These are phyloP conservation scores for Kazachstania bromeliacearum DNA, from an alignment of 805 yeast genomes.

Conservation along the genomic window DNA sequence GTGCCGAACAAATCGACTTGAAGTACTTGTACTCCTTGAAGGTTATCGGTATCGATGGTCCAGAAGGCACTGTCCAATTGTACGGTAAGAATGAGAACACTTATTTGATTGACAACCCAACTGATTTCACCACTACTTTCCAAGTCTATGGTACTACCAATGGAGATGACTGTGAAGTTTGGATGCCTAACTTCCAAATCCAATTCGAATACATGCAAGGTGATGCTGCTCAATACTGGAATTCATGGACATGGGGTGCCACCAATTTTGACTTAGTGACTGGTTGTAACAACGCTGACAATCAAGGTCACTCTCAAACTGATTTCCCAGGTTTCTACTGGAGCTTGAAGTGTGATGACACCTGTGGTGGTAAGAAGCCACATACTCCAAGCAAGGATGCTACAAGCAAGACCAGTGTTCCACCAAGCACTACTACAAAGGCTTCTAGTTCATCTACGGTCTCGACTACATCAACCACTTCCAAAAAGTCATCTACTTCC, in stretches of 20 bases:
- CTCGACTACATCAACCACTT: too few relatives aligned
- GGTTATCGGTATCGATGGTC: constrained; percentile 11
- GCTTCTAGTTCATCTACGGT: neutral
- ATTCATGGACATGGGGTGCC: constrained; percentile 13
- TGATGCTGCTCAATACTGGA: constrained; percentile 3
- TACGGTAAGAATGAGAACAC: constrained; percentile 12
- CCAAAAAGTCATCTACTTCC: neutral
- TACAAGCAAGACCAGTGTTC: neutral
- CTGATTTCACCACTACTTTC: constrained; percentile 15
- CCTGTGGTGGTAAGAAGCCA: too few relatives aligned
- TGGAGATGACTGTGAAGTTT: constrained; percentile 4
- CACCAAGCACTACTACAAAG: neutral
- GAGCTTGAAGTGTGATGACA: neutral
- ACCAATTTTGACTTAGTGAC: constrained; percentile 12
- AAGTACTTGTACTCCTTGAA: constrained; percentile 10
- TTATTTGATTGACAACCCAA: constrained; percentile 10
- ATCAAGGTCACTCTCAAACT: constrained; percentile 14
- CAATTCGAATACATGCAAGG: constrained; percentile 11
- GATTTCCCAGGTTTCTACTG: constrained; percentile 11
- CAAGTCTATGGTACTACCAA: constrained; percentile 8
- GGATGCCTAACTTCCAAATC: constrained; percentile 19
- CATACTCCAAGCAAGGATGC: too few relatives aligned
- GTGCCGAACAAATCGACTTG: constrained; percentile 9
- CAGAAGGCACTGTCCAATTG: constrained; percentile 9
- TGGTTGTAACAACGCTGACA: constrained; percentile 16